Percentiles rank a stretch among this genome's conserved stretches.
These are phyloP conservation scores for Oligophagozyma castellii DNA, from an alignment of 1,139 yeast genomes.

Conservation along the genomic window DNA sequence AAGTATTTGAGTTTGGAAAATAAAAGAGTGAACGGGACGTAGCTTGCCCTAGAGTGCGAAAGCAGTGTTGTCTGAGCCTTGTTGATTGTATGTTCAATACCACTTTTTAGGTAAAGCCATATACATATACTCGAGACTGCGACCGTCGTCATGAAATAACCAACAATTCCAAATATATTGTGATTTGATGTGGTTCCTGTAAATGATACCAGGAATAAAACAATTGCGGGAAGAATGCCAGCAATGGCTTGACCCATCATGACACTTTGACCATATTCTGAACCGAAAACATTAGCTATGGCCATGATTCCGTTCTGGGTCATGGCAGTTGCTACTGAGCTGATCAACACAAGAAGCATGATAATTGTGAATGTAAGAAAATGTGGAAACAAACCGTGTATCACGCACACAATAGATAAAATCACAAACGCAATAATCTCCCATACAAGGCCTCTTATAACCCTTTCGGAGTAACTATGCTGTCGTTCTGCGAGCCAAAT, in stretches of 20 bases:
- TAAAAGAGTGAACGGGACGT: conserved; percentile 28
- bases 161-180: conserved; percentile 37
- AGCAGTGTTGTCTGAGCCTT: neutral
- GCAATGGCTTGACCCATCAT: conserved; percentile 94
- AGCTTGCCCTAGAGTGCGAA: neutral
- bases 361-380: conserved; percentile 36
- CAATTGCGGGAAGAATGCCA: conserved; percentile 77
- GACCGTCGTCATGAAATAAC: conserved; percentile 61
- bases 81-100: conserved; percentile 1
- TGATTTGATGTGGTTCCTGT: conserved; percentile 21
- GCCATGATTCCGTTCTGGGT: conserved; percentile 92
- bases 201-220: conserved; percentile 49
- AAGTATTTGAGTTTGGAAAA: conserved; percentile 49
- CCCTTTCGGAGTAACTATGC: conserved; percentile 47
- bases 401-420: conserved; percentile 24
- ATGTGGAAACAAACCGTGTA: conserved; percentile 29
- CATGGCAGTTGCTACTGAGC: conserved; percentile 53
- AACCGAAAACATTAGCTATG: conserved; percentile 61
- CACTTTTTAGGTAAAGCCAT: conserved; percentile 21
- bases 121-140: conserved; percentile 41
- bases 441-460: conserved; percentile 43
- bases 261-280: conserved; percentile 68
- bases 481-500: conserved; percentile 58
- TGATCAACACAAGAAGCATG: conserved; percentile 45
- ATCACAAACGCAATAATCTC: conserved; percentile 42